These are phyloP conservation scores for Aspergillus tubingensis DNA, from an alignment of 2,329 filamentous ascomycete genomes.

Conservation along the genomic window DNA sequence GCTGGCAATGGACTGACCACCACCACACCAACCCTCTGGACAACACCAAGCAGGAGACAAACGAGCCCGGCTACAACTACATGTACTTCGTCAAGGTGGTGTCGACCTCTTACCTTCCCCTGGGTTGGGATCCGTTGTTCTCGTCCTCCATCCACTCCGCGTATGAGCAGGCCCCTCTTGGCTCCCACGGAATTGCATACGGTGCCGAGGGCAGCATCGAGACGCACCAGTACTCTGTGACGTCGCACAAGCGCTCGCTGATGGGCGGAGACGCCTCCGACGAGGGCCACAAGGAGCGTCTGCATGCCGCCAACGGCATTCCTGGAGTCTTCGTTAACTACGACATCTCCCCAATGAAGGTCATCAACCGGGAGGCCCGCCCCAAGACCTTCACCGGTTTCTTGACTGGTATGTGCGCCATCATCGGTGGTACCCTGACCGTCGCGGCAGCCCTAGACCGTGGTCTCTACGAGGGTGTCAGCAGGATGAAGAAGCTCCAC, in stretches of 20 bases:
- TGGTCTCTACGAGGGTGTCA: constrained; percentile 83
- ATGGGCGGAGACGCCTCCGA: constrained; percentile 78
- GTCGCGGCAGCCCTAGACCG: constrained; percentile 93
- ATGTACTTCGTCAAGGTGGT: constrained; percentile 99
- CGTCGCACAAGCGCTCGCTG: constrained; percentile 89
- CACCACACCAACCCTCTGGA: constrained; percentile 87
- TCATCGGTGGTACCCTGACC: constrained; percentile 91
- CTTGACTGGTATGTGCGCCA: constrained; percentile 88
- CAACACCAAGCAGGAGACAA: constrained; percentile 71
- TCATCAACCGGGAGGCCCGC: constrained; percentile 91
- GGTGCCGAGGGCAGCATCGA: constrained; percentile 78
- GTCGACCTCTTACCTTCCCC: constrained; percentile 87
- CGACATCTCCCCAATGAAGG: constrained; percentile 99
- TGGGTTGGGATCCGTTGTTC: constrained; percentile 75
- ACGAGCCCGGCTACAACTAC: constrained; percentile 86
- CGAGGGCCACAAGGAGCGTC: constrained; percentile 87
- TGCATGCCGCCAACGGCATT: constrained; percentile 88
- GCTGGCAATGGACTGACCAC: constrained; percentile 78
- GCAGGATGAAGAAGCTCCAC: constrained; percentile 84
- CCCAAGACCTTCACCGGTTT: constrained; percentile 90
- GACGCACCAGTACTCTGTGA: constrained; percentile 98
- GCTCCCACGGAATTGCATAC: constrained; percentile 67
- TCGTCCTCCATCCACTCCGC: constrained; percentile 40
- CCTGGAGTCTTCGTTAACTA: constrained; percentile 99
- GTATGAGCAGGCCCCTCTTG: constrained; percentile 62